Base-by-base conservation (phyloP, 768 basidiomycete species). In the Pleurotus giganteus region DNA sequence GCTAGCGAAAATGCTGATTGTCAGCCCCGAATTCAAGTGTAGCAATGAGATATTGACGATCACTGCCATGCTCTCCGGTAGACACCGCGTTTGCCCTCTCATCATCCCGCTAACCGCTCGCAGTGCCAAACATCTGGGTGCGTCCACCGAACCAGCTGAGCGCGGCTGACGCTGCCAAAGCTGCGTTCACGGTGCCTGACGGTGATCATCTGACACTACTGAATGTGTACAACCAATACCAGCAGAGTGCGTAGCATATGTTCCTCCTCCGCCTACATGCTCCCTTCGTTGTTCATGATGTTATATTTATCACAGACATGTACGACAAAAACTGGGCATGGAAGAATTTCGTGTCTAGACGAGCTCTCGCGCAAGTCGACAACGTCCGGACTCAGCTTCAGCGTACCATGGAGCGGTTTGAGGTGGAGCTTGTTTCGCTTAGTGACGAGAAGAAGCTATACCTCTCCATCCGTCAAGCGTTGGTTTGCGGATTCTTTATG, bases 401-500 rank as follows among this genome's bases (percentile, higher is more conserved):
- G 67, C 82, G 94, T 36, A 87, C 77, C 3, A 98, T 99, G 97
- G 93, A 97, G 71, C 86, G 86, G 28, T 90, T 81, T 65, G 92
- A 94, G 56, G 74, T 96, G 29, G 88, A 89, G 24, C 67, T 94
- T 21, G 69, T 94, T 23, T 85, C 86, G 5, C 76, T 83, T 2
- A 69, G 67, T 21, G 11, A 9, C n/a, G 34, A 36, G 21, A 41
- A 13, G 8, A 15, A 41, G 12, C 21, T 21, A 21, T 13, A 13
- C 13, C 39, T 17, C n/a, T 41, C 39, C n/a, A 13, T 41, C 21
- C 15, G 8, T 7, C 86, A 86, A 69, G 88, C 89, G 0, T 77
- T 98, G 19, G 88, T 91, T 3, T 89, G 88, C 61, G 97, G 95
- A 1, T 98, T 91, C 80, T 99, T 98, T 74, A 98, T 97, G 96